These are phyloP conservation scores for Pythium rishiriense DNA, from an alignment of 352 stramenopile genomes.

Conservation along the genomic window DNA sequence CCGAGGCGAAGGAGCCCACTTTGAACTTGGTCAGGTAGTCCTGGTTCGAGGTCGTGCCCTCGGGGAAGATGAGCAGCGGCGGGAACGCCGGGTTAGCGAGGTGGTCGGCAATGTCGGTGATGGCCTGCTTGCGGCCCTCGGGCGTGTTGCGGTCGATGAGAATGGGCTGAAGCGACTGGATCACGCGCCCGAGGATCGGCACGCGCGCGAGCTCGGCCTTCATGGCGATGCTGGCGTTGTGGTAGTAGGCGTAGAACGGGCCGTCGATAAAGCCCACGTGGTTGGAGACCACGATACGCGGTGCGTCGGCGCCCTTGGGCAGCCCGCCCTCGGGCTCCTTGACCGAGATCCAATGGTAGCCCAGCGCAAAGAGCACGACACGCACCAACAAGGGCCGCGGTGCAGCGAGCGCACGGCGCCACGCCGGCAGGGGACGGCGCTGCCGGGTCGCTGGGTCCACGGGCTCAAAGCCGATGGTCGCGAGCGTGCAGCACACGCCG, in stretches of 20 bases:
- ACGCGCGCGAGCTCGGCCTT: constrained; percentile 63
- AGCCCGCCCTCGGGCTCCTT: constrained; percentile 36
- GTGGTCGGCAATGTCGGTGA: constrained; percentile 64
- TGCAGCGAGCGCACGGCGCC: constrained; percentile 41
- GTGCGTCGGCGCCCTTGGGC: constrained; percentile 25
- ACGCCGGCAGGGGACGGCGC: constrained; percentile 35
- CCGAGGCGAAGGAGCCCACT: constrained; percentile 64
- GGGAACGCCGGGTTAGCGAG: constrained; percentile 42
- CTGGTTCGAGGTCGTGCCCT: constrained; percentile 77
- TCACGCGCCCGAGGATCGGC: constrained; percentile 54
- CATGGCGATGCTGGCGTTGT: constrained; percentile 70
- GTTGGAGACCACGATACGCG: constrained; percentile 67
- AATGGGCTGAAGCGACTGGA: constrained; percentile 65
- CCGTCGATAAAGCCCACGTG: constrained; percentile 73
- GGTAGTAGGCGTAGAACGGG: constrained; percentile 53
- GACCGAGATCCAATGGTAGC: constrained; percentile 69
- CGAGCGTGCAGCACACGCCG: constrained; percentile 42
- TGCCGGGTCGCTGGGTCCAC: constrained; percentile 36
- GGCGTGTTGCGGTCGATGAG: constrained; percentile 58
- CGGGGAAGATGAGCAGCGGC: constrained; percentile 69
- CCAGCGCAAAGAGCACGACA: constrained; percentile 54
- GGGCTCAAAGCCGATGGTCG: constrained; percentile 52
- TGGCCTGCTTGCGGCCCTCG: constrained; percentile 50
- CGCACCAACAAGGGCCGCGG: constrained; percentile 47
- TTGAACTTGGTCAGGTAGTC: constrained; percentile 76